Conservation (phyloP, 352 stramenopile genomes). For the Salisapilia sapeloensis region DNA sequence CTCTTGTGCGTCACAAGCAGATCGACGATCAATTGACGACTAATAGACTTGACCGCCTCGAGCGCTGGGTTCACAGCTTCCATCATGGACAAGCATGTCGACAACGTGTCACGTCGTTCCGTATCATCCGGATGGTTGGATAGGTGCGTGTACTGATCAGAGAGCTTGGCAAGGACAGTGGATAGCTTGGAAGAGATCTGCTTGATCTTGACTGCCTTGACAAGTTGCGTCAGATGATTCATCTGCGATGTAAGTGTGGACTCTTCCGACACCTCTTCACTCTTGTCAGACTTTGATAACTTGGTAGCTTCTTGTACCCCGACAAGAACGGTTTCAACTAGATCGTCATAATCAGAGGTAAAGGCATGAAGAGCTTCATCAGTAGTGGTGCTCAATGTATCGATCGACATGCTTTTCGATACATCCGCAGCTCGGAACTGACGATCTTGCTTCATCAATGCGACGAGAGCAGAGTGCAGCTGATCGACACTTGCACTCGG, state of each 20-base stretch:
- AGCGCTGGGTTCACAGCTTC: conserved; percentile 44
- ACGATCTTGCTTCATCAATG: too few species aligned
- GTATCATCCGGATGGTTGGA: conserved; percentile 7
- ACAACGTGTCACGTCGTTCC: conserved; percentile 3
- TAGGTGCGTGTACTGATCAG: conserved; percentile 25
- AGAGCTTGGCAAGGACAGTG: conserved; percentile 20
- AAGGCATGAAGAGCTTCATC: conserved; percentile 18
- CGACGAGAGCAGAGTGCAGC: too few species aligned
- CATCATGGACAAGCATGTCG: conserved; percentile 25
- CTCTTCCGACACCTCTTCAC: too few species aligned
- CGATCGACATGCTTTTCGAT: too few species aligned
- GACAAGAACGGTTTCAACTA: conserved; percentile 60
- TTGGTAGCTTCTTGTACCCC: conserved; percentile 72
- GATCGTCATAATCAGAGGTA: conserved; percentile 33
- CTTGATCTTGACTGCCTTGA: conserved; percentile 48
- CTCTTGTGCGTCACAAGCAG: conserved; percentile 78
- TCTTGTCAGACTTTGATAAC: conserved; percentile 7
- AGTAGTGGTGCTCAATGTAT: too few species aligned
- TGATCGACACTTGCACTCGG: too few species aligned
- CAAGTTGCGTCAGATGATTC: conserved; percentile 27
- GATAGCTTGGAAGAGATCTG: conserved; percentile 43
- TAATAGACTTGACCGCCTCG: conserved; percentile 52
- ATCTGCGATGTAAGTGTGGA: conserved; percentile 8
- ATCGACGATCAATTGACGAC: conserved; percentile 60
- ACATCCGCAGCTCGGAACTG: too few species aligned